phyloP scores from a whole-genome alignment of 306 rosid species.

The Canavalia gladiata region DNA sequence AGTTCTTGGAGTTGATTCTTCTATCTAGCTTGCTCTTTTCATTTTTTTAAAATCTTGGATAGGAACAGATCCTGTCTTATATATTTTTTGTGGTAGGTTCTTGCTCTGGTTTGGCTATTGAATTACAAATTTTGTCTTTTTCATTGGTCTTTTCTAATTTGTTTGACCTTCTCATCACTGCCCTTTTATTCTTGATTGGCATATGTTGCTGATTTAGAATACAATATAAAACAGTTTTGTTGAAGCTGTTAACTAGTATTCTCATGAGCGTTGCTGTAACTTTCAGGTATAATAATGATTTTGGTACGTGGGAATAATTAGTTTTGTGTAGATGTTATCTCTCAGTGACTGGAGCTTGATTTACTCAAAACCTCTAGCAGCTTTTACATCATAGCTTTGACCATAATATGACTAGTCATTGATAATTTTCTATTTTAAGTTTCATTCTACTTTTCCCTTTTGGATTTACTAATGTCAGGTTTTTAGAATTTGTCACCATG shows the following conservation, averaged over 20 bases:
- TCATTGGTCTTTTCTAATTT: neutral
- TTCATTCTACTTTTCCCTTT: neutral
- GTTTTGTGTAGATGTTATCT: constrained; percentile 29
- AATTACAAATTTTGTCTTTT: no score
- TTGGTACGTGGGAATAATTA: neutral
- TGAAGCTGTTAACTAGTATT: constrained; percentile 30
- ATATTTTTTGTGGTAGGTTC: constrained; percentile 3
- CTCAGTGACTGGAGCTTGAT: constrained; percentile 25
- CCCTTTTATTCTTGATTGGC: constrained; percentile 16
- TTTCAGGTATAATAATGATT: constrained; percentile 15
- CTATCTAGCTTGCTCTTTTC: constrained; percentile 16
- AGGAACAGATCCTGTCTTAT: neutral
- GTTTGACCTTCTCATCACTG: constrained; percentile 8
- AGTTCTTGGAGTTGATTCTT: constrained; percentile 26
- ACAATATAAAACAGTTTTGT: neutral
- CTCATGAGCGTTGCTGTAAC: constrained; percentile 12
- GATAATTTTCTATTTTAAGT: constrained; percentile 14
- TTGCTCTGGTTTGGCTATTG: no score
- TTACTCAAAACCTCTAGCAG: constrained; percentile 14
- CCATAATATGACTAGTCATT: neutral
- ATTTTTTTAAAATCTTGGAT: neutral
- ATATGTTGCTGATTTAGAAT: constrained; percentile 18
- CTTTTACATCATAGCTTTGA: constrained; percentile 28
- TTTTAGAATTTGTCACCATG: neutral
- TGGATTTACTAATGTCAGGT: neutral